phyloP scores from a whole-genome alignment of 2,329 filamentous ascomycete genomes.

The Tothia fuscella region DNA sequence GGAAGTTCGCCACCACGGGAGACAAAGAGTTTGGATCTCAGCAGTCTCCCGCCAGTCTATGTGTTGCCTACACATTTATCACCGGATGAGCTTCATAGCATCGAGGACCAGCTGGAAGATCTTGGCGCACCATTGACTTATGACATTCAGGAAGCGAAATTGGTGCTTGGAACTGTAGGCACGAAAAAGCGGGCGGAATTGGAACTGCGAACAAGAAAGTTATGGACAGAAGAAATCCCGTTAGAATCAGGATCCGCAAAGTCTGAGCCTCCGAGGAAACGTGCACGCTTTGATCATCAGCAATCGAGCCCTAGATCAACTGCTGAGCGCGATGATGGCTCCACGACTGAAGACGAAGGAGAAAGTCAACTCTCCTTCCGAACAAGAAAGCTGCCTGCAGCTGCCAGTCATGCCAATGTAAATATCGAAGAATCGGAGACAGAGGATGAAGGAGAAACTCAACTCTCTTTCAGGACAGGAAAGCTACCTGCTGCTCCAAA shows the following conservation, averaged over 20 bases:
- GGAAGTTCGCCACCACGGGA: constrained; percentile 2
- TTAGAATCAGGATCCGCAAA: constrained; percentile 3
- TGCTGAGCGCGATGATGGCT: too few relatives aligned
- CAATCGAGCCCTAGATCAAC: too few relatives aligned
- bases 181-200: constrained; percentile 60
- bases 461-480: too few relatives aligned
- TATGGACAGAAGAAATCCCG: constrained; percentile 44
- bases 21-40: constrained; percentile 6
- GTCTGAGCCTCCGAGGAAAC: constrained; percentile 18
- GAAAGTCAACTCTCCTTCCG: too few relatives aligned
- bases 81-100: constrained; percentile 46
- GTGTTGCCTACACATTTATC: constrained; percentile 60
- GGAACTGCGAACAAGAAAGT: constrained; percentile 58
- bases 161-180: constrained; percentile 63
- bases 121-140: constrained; percentile 51
- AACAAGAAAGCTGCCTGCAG: too few relatives aligned
- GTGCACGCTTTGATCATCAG: too few relatives aligned
- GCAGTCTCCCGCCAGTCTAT: constrained; percentile 50
- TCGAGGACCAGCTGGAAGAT: constrained; percentile 51
- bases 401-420: too few relatives aligned
- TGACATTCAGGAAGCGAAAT: constrained; percentile 56
- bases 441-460: too few relatives aligned
- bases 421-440: too few relatives aligned
- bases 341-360: neutral
- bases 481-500: too few relatives aligned